Evolutionary conservation across 805 yeast genomes (phyloP).

Genomic region (Myxozyma mucilagina): DNA sequence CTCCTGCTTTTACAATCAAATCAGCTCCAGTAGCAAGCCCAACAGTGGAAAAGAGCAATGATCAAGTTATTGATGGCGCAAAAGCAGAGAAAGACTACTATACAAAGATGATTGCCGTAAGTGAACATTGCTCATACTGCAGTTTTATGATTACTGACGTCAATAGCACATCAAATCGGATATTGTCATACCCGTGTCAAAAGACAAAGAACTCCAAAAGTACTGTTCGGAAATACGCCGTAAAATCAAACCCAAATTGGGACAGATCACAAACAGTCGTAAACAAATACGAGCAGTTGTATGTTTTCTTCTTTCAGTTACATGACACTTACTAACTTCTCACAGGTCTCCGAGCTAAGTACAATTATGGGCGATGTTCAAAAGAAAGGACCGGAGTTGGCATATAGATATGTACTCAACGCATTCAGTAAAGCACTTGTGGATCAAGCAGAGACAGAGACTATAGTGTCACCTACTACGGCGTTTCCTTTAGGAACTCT

Average conservation of each 20-base stretch:
- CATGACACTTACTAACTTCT: neutral
- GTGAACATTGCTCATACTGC: neutral
- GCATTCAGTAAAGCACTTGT: constrained; percentile 82
- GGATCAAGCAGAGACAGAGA: constrained; percentile 91
- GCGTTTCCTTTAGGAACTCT: constrained; percentile 78
- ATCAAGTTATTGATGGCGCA: constrained; percentile 34
- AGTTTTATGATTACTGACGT: neutral
- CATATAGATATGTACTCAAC: constrained; percentile 73
- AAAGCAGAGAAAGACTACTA: constrained; percentile 45
- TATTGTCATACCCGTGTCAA: constrained; percentile 56
- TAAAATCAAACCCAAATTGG: constrained; percentile 82
- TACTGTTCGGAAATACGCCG: constrained; percentile 63
- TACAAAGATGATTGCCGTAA: constrained; percentile 49
- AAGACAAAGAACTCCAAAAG: constrained; percentile 56
- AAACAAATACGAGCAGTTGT: constrained; percentile 52
- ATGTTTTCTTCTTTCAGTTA: neutral
- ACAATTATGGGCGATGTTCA: constrained; percentile 53
- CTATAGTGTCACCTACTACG: constrained; percentile 71
- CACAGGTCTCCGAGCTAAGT: constrained; percentile 53
- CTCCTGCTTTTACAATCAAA: neutral
- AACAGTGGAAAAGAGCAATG: neutral
- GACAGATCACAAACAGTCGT: constrained; percentile 78
- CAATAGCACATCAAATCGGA: constrained; percentile 54
- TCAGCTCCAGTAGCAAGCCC: neutral
- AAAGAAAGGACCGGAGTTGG: constrained; percentile 45